Evolutionary conservation across 2,329 filamentous ascomycete genomes (phyloP).

Genomic region (Blastomyces parvus): DNA sequence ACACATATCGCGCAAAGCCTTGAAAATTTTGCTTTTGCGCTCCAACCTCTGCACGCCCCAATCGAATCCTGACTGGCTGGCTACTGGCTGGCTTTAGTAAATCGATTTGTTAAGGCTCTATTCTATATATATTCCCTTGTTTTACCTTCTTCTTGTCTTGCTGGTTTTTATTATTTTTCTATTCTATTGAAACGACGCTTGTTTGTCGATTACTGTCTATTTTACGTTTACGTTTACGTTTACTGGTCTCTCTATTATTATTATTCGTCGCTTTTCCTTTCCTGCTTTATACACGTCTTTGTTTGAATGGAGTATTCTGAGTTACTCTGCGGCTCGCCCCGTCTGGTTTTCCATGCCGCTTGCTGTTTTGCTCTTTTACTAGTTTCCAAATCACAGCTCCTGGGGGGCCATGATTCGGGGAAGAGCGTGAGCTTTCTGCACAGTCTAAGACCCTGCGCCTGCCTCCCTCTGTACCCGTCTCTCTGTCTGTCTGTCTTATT

Average conservation of each 20-base stretch:
- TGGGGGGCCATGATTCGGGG: too few species aligned
- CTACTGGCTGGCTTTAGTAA: not conserved
- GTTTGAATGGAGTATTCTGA: not conserved
- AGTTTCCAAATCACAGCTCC: not conserved
- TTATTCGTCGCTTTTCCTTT: not conserved
- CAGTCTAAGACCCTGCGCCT: not conserved
- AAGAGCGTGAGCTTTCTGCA: not conserved
- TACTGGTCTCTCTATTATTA: not conserved
- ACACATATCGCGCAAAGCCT: not conserved
- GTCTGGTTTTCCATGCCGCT: not conserved
- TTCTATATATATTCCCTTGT: not conserved
- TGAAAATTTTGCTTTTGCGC: not conserved
- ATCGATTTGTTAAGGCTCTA: not conserved
- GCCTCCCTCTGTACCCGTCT: not conserved
- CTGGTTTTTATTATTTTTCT: too few species aligned
- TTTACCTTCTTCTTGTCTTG: not conserved
- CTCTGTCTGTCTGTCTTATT: not conserved
- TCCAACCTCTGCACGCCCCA: not conserved
- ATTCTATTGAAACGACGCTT: not conserved
- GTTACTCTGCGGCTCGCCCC: not conserved
- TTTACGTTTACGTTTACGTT: not conserved
- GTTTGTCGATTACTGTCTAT: not conserved
- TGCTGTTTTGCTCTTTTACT: not conserved
- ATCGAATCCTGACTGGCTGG: not conserved
- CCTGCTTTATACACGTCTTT: not conserved